Base-by-base conservation (phyloP, 2,329 filamentous ascomycete genomes). In the Phyllosticta citriasiana region DNA sequence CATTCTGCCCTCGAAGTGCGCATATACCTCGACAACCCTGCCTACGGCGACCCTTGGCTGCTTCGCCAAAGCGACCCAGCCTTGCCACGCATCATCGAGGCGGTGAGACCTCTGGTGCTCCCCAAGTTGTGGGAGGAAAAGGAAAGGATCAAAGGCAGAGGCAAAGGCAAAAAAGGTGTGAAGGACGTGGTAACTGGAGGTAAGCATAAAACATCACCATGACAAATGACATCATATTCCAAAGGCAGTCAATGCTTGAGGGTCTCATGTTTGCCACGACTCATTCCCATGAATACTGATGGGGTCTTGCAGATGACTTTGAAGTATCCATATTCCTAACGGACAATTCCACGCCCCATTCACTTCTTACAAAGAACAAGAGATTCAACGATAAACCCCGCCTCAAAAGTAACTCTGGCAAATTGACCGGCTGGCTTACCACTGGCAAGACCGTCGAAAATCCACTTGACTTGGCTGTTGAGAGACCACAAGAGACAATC, bases 1-100 rank as follows among this genome's bases (percentile, higher is more conserved):
- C 89, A 91, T 74, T 96, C 93, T 4, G 91, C 97, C 33, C 82
- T 99, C n/a, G 94, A 99, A 80, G 91, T 90, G 65, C 91, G 92
- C 66, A 94, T 99, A 67, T 97, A 97, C 74, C 85, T 97, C 55
- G 93, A 97, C 66, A 92, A 93, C 68, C 94, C 94, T 0, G 84
- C 88, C 12, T 84, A 96, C 63, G 84, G 85, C 25, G 84, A 90
- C 66, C 86, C 87, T 70, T 97, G 95, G 86, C 84, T 99, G 19
- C 82, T 96, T 65, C 88, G 88, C 68, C 82, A 88, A 40, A 84
- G 86, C 65, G 80, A 91, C 67, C 85, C 89, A 3, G 83, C 93
- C 16, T 82, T 99, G 14, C 86, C 88, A 50, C 88, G 87, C 65
- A 86, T 97, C 67, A 91, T 99, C 63, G 84, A 90, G 71, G 88